Evolutionary conservation across 2,329 filamentous ascomycete species (phyloP), one percentile per base, ranked within the genome.

Genomic region (Apiospora hydei): DNA sequence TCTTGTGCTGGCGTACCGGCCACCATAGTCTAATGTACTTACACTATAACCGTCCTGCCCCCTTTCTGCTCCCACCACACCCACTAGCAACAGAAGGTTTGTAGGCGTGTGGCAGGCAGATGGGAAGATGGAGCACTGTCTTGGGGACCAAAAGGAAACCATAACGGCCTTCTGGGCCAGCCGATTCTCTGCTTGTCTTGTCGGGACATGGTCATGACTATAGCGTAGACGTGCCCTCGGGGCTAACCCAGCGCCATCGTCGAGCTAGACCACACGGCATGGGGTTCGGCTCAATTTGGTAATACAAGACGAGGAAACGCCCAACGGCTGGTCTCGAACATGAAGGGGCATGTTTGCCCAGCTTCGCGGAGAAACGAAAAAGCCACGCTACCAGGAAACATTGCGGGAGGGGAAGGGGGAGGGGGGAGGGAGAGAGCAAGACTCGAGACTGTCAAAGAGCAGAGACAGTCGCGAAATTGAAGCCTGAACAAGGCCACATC

Each of bases 261-360:
- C 30, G 34, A 64, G 34, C 57, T 64, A 64, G 57, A 64, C 57
- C 57, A 41, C 57, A n/a, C 57, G 57, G 57, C 30, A 64, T 72
- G 69, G 71, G 71, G 66, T 68, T 30, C 61, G 61, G 68, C 71
- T 72, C 41, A 66, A 72, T 70, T 8, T 69, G 70, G 71, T 72
- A 69, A 72, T 68, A 71, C 34, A 61, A 46, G 47, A 67, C 71
- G 69, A 72, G 69, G 70, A 47, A 66, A 61, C 47, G 69, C 69
- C 69, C 43, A 67, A 70, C 69, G 69, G 46, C 69, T 64, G 57
- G 71, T 71, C 71, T 72, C 71, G 69, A 72, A 72, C 71, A 18
- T n/a, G 21, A 30, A 49, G 30, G 67, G 68, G 44, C 24, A 69
- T 1, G n/a, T 38, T 41, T 30, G 67, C 51, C 41, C 34, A 34